phyloP scores from a whole-genome alignment of 2,329 filamentous ascomycete species.

The Penicillium janthinellum region DNA sequence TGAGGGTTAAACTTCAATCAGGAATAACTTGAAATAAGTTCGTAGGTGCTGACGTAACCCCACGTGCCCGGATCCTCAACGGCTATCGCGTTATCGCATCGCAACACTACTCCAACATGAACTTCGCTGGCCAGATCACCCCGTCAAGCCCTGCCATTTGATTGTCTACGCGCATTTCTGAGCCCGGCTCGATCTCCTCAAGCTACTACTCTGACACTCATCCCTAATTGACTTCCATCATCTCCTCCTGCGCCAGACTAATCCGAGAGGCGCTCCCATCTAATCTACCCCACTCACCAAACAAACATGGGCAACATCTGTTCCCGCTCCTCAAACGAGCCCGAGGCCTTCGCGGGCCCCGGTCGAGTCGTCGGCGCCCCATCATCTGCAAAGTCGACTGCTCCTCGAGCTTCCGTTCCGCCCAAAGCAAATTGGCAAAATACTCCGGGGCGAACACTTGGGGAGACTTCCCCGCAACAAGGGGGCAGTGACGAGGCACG shows the following conservation, averaged over 20 bases:
- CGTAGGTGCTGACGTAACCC: conserved; percentile 2
- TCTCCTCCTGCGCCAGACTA: neutral
- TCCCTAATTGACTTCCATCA: neutral
- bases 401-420: conserved; percentile 53
- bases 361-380: conserved; percentile 71
- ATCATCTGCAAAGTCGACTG: conserved; percentile 43
- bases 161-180: neutral
- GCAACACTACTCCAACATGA: conserved; percentile 5
- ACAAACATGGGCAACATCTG: conserved; percentile 80
- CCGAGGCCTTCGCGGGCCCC: conserved; percentile 69
- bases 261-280: neutral
- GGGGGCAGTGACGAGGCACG: conserved; percentile 59
- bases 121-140: neutral
- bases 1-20: neutral
- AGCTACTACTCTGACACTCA: neutral
- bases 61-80: conserved; percentile 13
- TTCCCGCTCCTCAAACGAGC: conserved; percentile 65
- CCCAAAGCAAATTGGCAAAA: conserved; percentile 45
- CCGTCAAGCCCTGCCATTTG: neutral
- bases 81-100: conserved; percentile 9
- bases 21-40: neutral
- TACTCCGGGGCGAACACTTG: conserved; percentile 65
- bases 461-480: conserved; percentile 46
- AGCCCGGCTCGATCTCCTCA: neutral
- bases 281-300: conserved; percentile 6